Conservation (phyloP, 495 filamentous ascomycete species). For the Aspergillus mulundensis region DNA sequence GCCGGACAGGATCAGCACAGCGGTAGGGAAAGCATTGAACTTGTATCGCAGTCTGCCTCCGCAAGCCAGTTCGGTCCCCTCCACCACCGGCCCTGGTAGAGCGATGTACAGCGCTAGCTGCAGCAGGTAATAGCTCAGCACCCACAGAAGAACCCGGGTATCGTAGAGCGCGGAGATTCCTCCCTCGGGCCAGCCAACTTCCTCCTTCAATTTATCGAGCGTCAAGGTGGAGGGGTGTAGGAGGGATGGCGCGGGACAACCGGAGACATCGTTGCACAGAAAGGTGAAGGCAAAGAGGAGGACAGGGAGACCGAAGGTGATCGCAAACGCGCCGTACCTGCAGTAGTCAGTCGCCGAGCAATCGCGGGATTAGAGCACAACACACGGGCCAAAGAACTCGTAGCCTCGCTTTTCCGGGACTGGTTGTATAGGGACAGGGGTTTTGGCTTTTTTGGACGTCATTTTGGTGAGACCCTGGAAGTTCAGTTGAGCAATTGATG, state of each 20-base stretch:
- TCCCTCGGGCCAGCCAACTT: conserved; percentile 72
- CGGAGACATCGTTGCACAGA: conserved; percentile 85
- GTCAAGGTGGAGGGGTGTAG: conserved; percentile 69
- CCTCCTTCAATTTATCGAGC: conserved; percentile 65
- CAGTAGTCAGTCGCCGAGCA: not conserved
- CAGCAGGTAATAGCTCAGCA: conserved; percentile 74
- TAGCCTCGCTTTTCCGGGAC: conserved; percentile 58
- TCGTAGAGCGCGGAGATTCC: conserved; percentile 61
- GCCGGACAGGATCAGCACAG: conserved; percentile 62
- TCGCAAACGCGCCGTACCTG: conserved; percentile 69
- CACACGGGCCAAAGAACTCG: conserved; percentile 87
- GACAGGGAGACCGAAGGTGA: conserved; percentile 72
- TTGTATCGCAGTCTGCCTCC: conserved; percentile 81
- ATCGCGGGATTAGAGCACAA: conserved; percentile 22
- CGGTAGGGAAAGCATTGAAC: conserved; percentile 82
- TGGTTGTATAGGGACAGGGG: conserved; percentile 29
- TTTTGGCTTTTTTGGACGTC: conserved; percentile 27
- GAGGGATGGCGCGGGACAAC: conserved; percentile 85
- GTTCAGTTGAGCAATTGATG: not conserved
- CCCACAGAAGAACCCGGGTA: conserved; percentile 56
- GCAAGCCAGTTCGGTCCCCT: conserved; percentile 65
- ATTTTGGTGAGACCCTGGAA: conserved; percentile 12
- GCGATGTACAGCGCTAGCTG: conserved; percentile 70
- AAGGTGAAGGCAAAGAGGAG: conserved; percentile 73
- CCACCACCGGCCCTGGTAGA: conserved; percentile 68